These are phyloP conservation scores for Veloboletus limbatus DNA, from an alignment of 1,284 basidiomycete species.

Conservation along the genomic window DNA sequence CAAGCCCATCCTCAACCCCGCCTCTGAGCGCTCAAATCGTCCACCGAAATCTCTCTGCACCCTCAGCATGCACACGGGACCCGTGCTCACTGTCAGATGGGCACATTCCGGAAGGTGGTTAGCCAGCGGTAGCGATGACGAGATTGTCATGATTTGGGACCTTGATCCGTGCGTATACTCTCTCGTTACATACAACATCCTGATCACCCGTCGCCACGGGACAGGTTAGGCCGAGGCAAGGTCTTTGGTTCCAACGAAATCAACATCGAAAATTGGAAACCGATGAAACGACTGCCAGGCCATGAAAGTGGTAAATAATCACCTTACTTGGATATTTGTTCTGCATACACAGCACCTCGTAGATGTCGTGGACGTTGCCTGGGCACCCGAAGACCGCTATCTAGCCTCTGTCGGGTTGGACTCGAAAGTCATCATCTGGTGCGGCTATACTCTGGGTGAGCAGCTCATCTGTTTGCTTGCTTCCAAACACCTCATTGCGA, in stretches of 20 bases:
- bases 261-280: slow-evolving; percentile 98
- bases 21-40: slow-evolving; percentile 69
- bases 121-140: slow-evolving; percentile 95
- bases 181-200: neutral
- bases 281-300: slow-evolving; percentile 85
- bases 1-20: slow-evolving; percentile 79
- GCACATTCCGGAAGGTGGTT: slow-evolving; percentile 92
- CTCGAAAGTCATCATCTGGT: slow-evolving; percentile 91
- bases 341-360: slow-evolving; percentile 4
- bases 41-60: slow-evolving; percentile 90
- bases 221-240: slow-evolving; percentile 75
- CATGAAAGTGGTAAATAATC: slow-evolving; percentile 78
- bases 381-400: slow-evolving; percentile 89
- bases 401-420: slow-evolving; percentile 95
- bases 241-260: slow-evolving; percentile 92
- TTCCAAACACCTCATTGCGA: neutral
- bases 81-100: slow-evolving; percentile 95
- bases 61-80: slow-evolving; percentile 90
- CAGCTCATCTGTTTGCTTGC: slow-evolving; percentile 5
- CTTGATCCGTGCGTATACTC: slow-evolving; percentile 77
- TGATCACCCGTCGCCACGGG: slow-evolving; percentile 1
- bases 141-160: slow-evolving; percentile 96
- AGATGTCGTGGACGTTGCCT: slow-evolving; percentile 96
- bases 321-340: neutral
- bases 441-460: slow-evolving; percentile 81